These are phyloP conservation scores for Royoungia palumana DNA, from an alignment of 768 basidiomycete species.

Conservation along the genomic window DNA sequence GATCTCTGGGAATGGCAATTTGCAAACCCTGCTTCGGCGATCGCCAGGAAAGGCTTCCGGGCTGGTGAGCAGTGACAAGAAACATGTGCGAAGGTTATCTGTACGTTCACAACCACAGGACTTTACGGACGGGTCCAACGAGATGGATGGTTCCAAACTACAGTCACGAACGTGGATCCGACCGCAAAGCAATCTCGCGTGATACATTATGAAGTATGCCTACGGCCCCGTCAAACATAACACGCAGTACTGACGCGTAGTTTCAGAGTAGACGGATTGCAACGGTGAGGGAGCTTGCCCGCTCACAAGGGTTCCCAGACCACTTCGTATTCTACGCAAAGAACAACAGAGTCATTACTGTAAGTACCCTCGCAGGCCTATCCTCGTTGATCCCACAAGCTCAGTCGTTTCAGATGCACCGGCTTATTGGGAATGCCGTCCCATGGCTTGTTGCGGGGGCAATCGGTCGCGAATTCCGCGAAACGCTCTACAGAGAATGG, in stretches of 20 bases:
- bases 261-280: slow-evolving; percentile 64
- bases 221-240: background rate
- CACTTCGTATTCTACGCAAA: slow-evolving; percentile 58
- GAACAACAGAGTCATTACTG: slow-evolving; percentile 55
- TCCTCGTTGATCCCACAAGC: background rate
- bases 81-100: background rate
- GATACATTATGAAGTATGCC: slow-evolving; percentile 59
- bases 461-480: slow-evolving; percentile 59
- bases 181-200: slow-evolving; percentile 75
- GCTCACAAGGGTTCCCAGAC: slow-evolving; percentile 83
- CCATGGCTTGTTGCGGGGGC: slow-evolving; percentile 63
- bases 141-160: slow-evolving; percentile 62
- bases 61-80: slow-evolving; percentile 36
- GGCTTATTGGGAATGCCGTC: slow-evolving; percentile 81
- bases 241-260: background rate
- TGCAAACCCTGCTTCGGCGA: slow-evolving; percentile 55
- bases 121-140: slow-evolving; percentile 60
- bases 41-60: slow-evolving; percentile 49
- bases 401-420: slow-evolving; percentile 54
- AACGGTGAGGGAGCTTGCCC: slow-evolving; percentile 71
- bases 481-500: slow-evolving; percentile 54
- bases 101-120: slow-evolving; percentile 30
- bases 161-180: slow-evolving; percentile 74
- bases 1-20: slow-evolving; percentile 58
- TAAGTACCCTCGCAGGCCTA: slow-evolving; percentile 33